These are phyloP conservation scores for Zygnema circumcarinatum DNA, from an alignment of 139 green algal genomes.

Conservation along the genomic window DNA sequence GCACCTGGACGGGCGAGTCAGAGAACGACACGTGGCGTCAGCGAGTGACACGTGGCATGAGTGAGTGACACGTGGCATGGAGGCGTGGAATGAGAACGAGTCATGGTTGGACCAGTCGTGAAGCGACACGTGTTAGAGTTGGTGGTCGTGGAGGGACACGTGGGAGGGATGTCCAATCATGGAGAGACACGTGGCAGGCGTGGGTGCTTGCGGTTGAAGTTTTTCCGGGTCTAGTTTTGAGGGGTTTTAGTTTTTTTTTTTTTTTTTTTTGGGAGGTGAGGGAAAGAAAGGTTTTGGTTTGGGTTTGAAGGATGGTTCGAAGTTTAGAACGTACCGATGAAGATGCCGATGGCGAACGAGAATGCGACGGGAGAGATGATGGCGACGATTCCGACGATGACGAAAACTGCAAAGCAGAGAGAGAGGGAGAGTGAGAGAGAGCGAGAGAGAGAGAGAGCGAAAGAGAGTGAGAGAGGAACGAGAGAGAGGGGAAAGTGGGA, in stretches of 20 bases:
- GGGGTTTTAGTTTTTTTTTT: no score
- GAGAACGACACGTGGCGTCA: not conserved
- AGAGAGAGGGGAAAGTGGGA: no score
- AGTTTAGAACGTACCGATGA: conserved; percentile 50
- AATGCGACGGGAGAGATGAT: conserved; percentile 32
- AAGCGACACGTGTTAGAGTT: not conserved
- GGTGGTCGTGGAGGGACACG: no score
- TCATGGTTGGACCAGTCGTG: not conserved
- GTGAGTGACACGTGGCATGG: not conserved
- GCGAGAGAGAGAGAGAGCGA: no score
- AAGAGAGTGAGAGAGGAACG: no score
- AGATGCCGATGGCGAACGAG: conserved; percentile 36
- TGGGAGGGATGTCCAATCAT: no score
- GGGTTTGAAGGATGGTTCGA: no score
- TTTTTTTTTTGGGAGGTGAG: no score
- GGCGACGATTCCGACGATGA: conserved; percentile 43
- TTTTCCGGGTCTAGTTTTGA: no score
- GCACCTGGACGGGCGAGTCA: not conserved
- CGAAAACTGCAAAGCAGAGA: conserved; percentile 18
- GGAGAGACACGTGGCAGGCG: no score
- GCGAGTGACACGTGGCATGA: not conserved
- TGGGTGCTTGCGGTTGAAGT: no score
- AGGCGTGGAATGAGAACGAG: not conserved
- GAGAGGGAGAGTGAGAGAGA: not conserved
- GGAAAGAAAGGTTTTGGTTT: no score